Evolutionary conservation across 306 rosid species (phyloP).

Genomic region (Dalbergia oliveri): DNA sequence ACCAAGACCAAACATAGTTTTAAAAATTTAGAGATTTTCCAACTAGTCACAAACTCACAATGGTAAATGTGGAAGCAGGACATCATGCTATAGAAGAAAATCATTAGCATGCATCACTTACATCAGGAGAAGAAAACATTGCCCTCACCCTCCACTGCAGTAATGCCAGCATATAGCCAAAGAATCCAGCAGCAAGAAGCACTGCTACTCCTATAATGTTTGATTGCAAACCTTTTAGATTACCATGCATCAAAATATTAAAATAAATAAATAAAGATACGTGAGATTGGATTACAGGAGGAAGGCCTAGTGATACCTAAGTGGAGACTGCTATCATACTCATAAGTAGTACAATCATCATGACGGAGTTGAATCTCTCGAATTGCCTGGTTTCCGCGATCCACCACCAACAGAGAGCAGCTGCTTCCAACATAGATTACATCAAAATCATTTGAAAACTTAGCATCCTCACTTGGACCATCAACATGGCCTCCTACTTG

Average conservation of each 20-base stretch:
- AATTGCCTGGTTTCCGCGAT: constrained; percentile 94
- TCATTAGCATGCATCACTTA: constrained; percentile 42
- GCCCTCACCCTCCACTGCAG: constrained; percentile 76
- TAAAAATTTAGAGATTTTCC: constrained; percentile 9
- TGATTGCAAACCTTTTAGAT: constrained; percentile 23
- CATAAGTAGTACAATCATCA: constrained; percentile 67
- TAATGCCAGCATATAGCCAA: constrained; percentile 91
- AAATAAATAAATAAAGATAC: constrained; percentile 17
- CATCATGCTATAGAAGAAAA: constrained; percentile 13
- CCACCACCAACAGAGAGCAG: constrained; percentile 92
- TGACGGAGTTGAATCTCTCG: constrained; percentile 92
- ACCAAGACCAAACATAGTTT: not conserved
- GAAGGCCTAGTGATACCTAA: constrained; percentile 63
- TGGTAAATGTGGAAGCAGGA: constrained; percentile 13
- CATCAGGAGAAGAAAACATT: constrained; percentile 79
- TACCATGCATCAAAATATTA: constrained; percentile 27
- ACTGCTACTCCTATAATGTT: constrained; percentile 71
- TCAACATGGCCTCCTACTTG: constrained; percentile 89
- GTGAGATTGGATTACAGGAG: constrained; percentile 23
- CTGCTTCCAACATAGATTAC: constrained; percentile 76
- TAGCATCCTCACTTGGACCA: constrained; percentile 98
- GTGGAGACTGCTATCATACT: constrained; percentile 60
- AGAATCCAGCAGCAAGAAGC: constrained; percentile 76
- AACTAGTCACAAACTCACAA: not conserved
- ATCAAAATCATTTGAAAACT: constrained; percentile 90